Percentiles rank a stretch among this genome's conserved stretches.
These are phyloP conservation scores for Hordeum vulgare DNA, from an alignment of 176 grass and related monocot species.

Conservation along the genomic window DNA sequence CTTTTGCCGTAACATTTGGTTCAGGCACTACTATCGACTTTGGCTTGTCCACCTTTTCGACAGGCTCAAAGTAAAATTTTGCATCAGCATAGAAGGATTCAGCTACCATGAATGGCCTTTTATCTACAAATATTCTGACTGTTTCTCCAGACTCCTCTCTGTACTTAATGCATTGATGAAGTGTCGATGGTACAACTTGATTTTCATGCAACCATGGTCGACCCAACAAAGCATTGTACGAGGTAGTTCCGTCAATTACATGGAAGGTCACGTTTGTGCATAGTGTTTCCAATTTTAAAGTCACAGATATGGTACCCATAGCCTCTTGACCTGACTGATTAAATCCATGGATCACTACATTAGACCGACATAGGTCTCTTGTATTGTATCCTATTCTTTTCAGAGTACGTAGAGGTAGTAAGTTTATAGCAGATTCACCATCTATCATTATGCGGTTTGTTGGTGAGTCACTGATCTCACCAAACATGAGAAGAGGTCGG, in stretches of 20 bases:
- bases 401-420: not conserved
- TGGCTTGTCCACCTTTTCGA: not conserved
- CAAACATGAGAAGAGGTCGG: not conserved
- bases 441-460: not conserved
- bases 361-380: not conserved
- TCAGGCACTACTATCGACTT: not conserved
- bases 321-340: not conserved
- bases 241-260: not conserved
- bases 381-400: not conserved
- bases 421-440: not conserved
- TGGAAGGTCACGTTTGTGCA: not conserved
- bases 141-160: not conserved
- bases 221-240: not conserved
- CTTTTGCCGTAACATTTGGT: too few relatives aligned
- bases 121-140: not conserved
- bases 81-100: too few relatives aligned
- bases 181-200: not conserved
- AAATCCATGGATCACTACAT: not conserved
- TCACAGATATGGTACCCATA: not conserved
- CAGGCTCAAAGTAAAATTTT: not conserved
- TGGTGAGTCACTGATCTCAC: not conserved
- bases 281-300: not conserved
- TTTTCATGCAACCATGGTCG: too few relatives aligned
- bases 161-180: not conserved
- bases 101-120: not conserved